These are phyloP conservation scores for Nepenthes gracilis DNA, from an alignment of 148 eudicot genomes.

Conservation along the genomic window DNA sequence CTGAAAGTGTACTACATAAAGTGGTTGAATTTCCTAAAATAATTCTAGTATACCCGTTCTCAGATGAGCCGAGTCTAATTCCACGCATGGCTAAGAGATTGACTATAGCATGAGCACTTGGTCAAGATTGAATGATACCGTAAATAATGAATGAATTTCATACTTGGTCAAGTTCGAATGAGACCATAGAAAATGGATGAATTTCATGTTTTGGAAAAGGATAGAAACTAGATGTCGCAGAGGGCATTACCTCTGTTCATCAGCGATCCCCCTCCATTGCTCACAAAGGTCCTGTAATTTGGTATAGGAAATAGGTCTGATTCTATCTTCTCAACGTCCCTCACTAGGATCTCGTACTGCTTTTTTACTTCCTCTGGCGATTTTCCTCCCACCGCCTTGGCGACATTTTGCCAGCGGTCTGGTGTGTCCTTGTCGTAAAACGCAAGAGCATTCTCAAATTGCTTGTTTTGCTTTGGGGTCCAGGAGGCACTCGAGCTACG, in stretches of 20 bases:
- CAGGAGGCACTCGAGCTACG: slow-evolving; percentile 28
- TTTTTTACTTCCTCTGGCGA: slow-evolving; percentile 41
- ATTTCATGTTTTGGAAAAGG: neutral
- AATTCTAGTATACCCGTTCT: too few relatives aligned
- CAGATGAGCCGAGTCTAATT: too few relatives aligned
- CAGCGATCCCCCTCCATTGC: slow-evolving; percentile 15
- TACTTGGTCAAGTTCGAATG: neutral
- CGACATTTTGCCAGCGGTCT: slow-evolving; percentile 43
- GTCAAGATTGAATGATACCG: too few relatives aligned
- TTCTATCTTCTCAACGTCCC: slow-evolving; percentile 32
- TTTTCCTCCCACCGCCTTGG: slow-evolving; percentile 40
- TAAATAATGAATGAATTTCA: neutral
- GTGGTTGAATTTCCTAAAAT: too few relatives aligned
- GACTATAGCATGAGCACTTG: too few relatives aligned
- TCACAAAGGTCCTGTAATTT: slow-evolving; percentile 18
- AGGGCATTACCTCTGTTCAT: slow-evolving; percentile 23
- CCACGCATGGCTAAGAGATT: too few relatives aligned
- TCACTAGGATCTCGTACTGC: slow-evolving; percentile 32
- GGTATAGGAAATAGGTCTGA: slow-evolving; percentile 37
- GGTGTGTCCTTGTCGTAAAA: slow-evolving; percentile 43
- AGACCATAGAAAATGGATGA: neutral
- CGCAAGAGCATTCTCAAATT: slow-evolving; percentile 48
- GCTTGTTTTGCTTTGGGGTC: slow-evolving; percentile 41
- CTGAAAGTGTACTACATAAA: too few relatives aligned
- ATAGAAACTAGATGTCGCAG: neutral